Percentiles rank a stretch among this genome's conserved stretches.
Evolutionary conservation across 257 asterid genomes (phyloP).

Genomic region (Paulownia fortunei): DNA sequence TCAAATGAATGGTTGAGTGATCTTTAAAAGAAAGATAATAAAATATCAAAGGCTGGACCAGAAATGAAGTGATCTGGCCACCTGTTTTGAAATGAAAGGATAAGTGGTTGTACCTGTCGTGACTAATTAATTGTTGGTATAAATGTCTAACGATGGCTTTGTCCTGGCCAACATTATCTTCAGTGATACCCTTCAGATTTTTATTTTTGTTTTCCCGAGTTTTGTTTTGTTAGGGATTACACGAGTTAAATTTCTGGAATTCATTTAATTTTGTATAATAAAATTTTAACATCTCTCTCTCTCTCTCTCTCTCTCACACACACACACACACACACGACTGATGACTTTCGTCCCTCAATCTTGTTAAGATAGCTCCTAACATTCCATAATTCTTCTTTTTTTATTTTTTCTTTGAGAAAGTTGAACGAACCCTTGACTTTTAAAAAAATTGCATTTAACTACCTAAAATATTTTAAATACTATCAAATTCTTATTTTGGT

Average conservation of each 20-base stretch:
- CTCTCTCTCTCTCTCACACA: no score
- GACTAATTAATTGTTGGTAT: background rate
- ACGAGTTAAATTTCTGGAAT: background rate
- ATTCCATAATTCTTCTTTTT: no score
- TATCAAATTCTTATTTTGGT: no score
- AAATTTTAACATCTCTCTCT: no score
- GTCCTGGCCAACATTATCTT: background rate
- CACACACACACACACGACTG: no score
- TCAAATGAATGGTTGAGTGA: background rate
- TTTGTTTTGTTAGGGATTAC: background rate
- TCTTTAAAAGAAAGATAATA: background rate
- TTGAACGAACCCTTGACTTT: no score
- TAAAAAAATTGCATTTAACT: no score
- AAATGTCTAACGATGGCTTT: background rate
- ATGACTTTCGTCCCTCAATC: no score
- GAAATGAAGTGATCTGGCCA: constrained; percentile 12
- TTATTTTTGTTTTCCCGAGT: background rate
- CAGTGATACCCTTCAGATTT: background rate
- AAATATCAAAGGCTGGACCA: background rate
- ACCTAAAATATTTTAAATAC: no score
- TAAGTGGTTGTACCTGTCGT: constrained; percentile 12
- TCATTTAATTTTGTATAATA: background rate
- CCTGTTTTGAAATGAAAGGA: background rate
- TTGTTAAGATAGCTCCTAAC: no score
- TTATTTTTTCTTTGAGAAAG: no score